Percentiles rank a stretch among this genome's conserved stretches.
phyloP scores from a whole-genome alignment of 2,329 filamentous ascomycete species.

The Colletotrichum agaves region DNA sequence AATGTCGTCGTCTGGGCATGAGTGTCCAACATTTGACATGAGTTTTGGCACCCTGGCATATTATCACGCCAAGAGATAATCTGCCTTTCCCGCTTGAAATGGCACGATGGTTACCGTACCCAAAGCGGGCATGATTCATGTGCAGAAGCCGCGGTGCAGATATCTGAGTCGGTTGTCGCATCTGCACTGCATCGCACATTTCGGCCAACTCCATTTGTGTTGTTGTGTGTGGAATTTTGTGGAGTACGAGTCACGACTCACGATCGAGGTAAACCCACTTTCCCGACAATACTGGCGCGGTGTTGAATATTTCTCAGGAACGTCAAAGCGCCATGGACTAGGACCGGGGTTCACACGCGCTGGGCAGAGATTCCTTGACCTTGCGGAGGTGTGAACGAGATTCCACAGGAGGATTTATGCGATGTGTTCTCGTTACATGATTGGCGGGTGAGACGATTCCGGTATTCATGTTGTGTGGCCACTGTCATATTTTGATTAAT shows the following conservation, averaged over 20 bases:
- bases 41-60: background rate
- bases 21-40: background rate
- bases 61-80: background rate
- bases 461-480: conserved; percentile 15
- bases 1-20: background rate
- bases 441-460: background rate
- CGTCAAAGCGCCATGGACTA: conserved; percentile 11
- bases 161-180: conserved; percentile 32
- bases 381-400: conserved; percentile 10
- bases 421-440: background rate
- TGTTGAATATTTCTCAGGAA: background rate
- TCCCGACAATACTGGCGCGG: background rate
- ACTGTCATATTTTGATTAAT: conserved; percentile 25
- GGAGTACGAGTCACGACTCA: conserved; percentile 19
- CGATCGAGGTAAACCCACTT: conserved; percentile 12
- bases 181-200: conserved; percentile 24
- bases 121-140: background rate
- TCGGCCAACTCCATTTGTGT: background rate
- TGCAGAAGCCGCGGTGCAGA: background rate
- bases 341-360: conserved; percentile 19
- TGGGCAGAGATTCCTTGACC: background rate
- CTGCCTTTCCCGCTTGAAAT: background rate
- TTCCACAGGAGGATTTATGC: background rate
- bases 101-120: background rate
- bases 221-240: background rate